Evolutionary conservation across 495 filamentous ascomycete species (phyloP), one percentile per base, ranked within the genome.

Genomic region (Hypoxylon cercidicola): DNA sequence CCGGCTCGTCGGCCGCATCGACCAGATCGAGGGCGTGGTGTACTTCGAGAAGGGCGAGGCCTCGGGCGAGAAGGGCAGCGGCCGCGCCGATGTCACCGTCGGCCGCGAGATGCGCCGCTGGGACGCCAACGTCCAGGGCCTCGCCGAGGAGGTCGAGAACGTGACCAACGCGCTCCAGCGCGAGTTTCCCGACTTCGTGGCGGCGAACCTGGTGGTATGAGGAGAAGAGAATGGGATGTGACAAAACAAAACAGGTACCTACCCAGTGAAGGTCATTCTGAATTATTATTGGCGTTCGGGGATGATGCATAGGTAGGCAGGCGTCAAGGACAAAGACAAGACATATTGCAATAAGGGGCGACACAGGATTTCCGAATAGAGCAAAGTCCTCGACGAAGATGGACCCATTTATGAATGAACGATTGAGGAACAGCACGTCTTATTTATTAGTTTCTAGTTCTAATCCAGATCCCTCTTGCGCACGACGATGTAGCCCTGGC

Each of bases 21-120:
- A 99, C 76, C 95, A 98, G 80, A 96, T 99, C 71, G 91, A 93
- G 61, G 81, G 90, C 12, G 75, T 93, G 9, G 95, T 99, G 40
- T 91, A 85, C 70, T 99, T 99, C 70, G 89, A 93, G 57, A 85
- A 83, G 35, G 80, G 82, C 15, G 86, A 88, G 56, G 87, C 87
- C n/a, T 88, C 85, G 13, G 88, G 84, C 3, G 82, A 90, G 78
- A 84, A 83, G 73, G 83, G 79, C 7, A 84, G 82, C 48, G 86
- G 84, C 1, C 79, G 84, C 20, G 82, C 81, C 3, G 85, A 88
- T 55, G 79, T 82, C 7, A 72, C 84, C 4, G 85, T 87, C 12
- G 88, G 84, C 23, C 84, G 77, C 73, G 90, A 90, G 76, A 82
- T 97, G 67, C 84, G 90, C 32, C 87, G 88, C 66, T 98, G 93